Evolutionary conservation across 192 early-diverging fungal species (phyloP), one percentile per base, ranked within the genome.

Genomic region (Coemansia sp.): DNA sequence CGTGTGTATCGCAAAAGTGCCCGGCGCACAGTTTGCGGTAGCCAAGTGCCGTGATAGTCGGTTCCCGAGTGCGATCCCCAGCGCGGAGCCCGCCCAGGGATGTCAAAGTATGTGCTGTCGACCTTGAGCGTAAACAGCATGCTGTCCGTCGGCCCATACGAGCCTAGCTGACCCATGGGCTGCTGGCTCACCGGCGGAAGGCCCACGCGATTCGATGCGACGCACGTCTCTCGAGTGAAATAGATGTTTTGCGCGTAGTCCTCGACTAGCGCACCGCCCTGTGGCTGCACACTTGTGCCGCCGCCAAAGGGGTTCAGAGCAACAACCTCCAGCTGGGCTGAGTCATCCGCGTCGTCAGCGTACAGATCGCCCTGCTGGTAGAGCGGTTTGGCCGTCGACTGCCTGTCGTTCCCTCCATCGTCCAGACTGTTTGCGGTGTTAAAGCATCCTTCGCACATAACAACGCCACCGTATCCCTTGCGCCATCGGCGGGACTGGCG

Each of bases 11-110:
- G 85, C 49, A 90, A 81, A 11, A 97, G 69, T 4, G 90, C 89
- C 33, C 91, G 88, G 30, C 94, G 83, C 20, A 94, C 92, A 18
- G 94, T 90, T 68, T 97, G 95, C 24, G 95, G 95, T 20, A 97
- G 85, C 95, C 95, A 97, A 5, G 94, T 94, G 51, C 94, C 94
- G 67, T 94, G 94, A 65, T 96, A 96, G 72, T 96, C 94, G 14
- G 90, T 88, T n/a, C 93, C 94, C 26, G 91, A 92, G 78, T 94
- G 92, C n/a, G 92, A 89, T 4, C 88, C 92, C 92, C 95, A 97
- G 56, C 94, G 84, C 23, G 95, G 94, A 0, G 95, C 94, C 23
- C 94, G 81, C 10, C 89, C 91, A n/a, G 92, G 91, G 45, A 97
- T 94, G 71, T 97, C 95, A 83, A 89, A 96, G 70, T 93, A 97